Conservation (phyloP, 257 asterid genomes). For the Primulina eburnea region DNA sequence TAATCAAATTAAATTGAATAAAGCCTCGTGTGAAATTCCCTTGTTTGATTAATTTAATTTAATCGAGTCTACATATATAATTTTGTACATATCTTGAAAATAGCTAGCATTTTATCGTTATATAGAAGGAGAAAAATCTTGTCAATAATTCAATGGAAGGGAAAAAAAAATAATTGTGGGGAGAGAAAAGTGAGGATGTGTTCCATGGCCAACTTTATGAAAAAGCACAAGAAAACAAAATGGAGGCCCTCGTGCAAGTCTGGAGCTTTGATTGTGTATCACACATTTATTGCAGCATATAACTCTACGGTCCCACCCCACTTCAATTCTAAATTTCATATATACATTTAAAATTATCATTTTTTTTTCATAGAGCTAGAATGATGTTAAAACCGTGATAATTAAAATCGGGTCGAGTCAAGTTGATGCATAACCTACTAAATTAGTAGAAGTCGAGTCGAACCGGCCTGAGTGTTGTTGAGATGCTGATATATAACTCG, state of each 20-base stretch:
- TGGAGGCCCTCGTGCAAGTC: constrained; percentile 83
- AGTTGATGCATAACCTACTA: too few species aligned
- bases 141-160: constrained; percentile 34
- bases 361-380: background rate
- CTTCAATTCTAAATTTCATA: too few species aligned
- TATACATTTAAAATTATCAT: too few species aligned
- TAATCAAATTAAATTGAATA: background rate
- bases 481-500: too few species aligned
- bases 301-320: constrained; percentile 30
- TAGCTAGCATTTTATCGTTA: constrained; percentile 16
- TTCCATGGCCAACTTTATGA: constrained; percentile 31
- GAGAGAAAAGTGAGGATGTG: constrained; percentile 29
- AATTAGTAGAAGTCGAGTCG: background rate
- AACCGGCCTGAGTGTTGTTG: background rate
- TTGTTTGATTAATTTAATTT: background rate
- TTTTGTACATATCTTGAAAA: constrained; percentile 24
- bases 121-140: constrained; percentile 19
- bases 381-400: background rate
- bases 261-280: constrained; percentile 54
- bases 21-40: background rate
- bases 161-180: constrained; percentile 31
- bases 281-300: constrained; percentile 57
- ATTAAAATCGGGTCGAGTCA: background rate
- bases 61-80: constrained; percentile 12
- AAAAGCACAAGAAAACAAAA: constrained; percentile 60